A percentile compares a stretch with the other conserved stretches of the same genome.
Conservation (phyloP, 805 yeast species). For the Cyberlindnera euphorbiiphila region DNA sequence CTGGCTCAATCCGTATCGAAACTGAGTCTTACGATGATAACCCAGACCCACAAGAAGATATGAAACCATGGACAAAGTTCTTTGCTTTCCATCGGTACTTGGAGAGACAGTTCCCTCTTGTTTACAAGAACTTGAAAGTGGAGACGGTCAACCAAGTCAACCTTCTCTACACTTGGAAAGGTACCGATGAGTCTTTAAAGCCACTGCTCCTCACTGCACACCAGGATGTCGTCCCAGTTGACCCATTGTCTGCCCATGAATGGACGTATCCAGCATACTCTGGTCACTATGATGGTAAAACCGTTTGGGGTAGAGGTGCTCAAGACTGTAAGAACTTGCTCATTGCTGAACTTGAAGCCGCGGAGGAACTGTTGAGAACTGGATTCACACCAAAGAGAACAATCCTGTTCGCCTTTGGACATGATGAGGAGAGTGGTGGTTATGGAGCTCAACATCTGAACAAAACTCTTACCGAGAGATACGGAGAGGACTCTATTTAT, state of each 20-base stretch:
- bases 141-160: constrained; percentile 60
- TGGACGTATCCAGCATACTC: constrained; percentile 69
- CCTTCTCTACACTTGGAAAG: constrained; percentile 59
- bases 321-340: constrained; percentile 68
- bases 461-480: constrained; percentile 42
- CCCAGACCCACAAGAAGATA: constrained; percentile 30
- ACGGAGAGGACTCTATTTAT: constrained; percentile 56
- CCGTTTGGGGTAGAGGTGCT: constrained; percentile 71
- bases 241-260: constrained; percentile 45
- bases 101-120: constrained; percentile 49
- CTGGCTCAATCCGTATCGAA: constrained; percentile 18
- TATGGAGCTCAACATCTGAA: constrained; percentile 56
- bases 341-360: constrained; percentile 57
- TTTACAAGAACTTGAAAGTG: constrained; percentile 44
- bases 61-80: constrained; percentile 28
- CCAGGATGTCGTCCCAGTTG: constrained; percentile 79
- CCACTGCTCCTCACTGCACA: constrained; percentile 74
- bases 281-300: constrained; percentile 60
- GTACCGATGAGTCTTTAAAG: constrained; percentile 45
- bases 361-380: constrained; percentile 44
- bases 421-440: constrained; percentile 74
- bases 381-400: constrained; percentile 54
- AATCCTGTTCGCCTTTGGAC: constrained; percentile 61
- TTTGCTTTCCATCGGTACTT: constrained; percentile 49
- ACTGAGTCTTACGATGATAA: constrained; percentile 17